A percentile compares a stretch with the other conserved stretches of the same genome.
These are phyloP conservation scores for Phytophthora sp. DNA, from an alignment of 352 stramenopile genomes.

Conservation along the genomic window DNA sequence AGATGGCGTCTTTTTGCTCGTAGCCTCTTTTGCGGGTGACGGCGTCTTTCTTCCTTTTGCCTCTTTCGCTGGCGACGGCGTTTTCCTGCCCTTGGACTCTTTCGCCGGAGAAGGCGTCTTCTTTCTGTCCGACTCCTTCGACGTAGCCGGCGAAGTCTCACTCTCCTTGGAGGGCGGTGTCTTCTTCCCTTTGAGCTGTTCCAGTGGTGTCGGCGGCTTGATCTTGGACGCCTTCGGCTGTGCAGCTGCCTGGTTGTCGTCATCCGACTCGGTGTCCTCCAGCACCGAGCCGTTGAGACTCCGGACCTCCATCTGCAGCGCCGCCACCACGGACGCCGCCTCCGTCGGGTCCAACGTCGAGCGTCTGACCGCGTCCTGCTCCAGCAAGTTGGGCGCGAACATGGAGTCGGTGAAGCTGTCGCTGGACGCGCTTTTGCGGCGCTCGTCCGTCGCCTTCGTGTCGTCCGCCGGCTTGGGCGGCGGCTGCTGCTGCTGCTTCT, in stretches of 20 bases:
- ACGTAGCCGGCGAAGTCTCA: not conserved
- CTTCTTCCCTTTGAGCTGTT: not conserved
- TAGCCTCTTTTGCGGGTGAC: not conserved
- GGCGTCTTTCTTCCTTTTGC: not conserved
- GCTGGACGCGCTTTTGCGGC: constrained; percentile 24
- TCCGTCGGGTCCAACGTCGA: constrained; percentile 63
- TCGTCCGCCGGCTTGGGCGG: too few species aligned
- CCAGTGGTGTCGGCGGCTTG: not conserved
- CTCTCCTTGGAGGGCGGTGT: not conserved
- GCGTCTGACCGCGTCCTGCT: constrained; percentile 31
- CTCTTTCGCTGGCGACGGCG: constrained; percentile 11
- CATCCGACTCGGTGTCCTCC: constrained; percentile 7
- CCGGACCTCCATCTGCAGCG: constrained; percentile 34
- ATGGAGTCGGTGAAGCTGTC: constrained; percentile 65
- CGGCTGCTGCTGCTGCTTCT: not conserved
- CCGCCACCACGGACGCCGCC: constrained; percentile 47
- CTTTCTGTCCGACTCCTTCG: not conserved
- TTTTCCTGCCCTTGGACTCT: not conserved
- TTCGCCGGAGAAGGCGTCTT: constrained; percentile 4
- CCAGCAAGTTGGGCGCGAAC: constrained; percentile 55
- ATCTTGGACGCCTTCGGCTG: not conserved
- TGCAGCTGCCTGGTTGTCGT: not conserved
- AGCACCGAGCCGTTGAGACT: constrained; percentile 12
- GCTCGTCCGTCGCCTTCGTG: not conserved
- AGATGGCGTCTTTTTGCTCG: constrained; percentile 1